Base-by-base conservation (phyloP, 306 rosid genomes). In the Crotalaria pallida region DNA sequence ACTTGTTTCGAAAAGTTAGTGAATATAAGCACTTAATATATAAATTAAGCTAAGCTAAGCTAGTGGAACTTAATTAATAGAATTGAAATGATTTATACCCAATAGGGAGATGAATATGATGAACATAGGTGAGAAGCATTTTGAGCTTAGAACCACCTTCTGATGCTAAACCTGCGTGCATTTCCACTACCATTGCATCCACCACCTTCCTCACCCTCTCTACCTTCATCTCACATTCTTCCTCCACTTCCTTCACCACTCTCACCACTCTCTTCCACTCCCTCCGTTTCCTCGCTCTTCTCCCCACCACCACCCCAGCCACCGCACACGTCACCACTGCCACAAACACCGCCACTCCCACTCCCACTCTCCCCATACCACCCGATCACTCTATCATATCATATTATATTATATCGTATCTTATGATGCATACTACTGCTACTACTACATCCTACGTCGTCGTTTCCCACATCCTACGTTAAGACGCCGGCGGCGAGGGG, bases 151-250 rank as follows among this genome's bases (percentile, higher is more conserved):
- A 91, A 64, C 97, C 97, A 53, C 96, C 96, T 77, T 88, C 89
- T 26, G 97, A 88, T 38, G 97, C 96, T 73, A 88, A 79, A 8
- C 97, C 97, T 26, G 97, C 97, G 84, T 86, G 97, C 97, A 91
- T 91, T 87, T 91, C 97, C 21, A 91, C 92, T 0, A 89, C 92
- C 96, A 91, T 86, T 12, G 97, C 96, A 76, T 86, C 92, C 40
- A 88, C 92, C 69, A 91, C 96, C 58, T 88, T 96, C 58, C 74
- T 80, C 70, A 91, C 48, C 80, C 92, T 86, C 75, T 65, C 88
- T 12, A 84, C 85, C 0, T 77, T 65, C 19, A 85, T 82, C 3
- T 86, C 89, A 31, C 90, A 86, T 16, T 61, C 85, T 45, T 82
- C 86, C 38, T 91, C 97, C 5, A 86, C 38, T 63, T 91, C 97